These are phyloP conservation scores for Aspergillus hortae DNA, from an alignment of 2,329 filamentous ascomycete genomes.

Conservation along the genomic window DNA sequence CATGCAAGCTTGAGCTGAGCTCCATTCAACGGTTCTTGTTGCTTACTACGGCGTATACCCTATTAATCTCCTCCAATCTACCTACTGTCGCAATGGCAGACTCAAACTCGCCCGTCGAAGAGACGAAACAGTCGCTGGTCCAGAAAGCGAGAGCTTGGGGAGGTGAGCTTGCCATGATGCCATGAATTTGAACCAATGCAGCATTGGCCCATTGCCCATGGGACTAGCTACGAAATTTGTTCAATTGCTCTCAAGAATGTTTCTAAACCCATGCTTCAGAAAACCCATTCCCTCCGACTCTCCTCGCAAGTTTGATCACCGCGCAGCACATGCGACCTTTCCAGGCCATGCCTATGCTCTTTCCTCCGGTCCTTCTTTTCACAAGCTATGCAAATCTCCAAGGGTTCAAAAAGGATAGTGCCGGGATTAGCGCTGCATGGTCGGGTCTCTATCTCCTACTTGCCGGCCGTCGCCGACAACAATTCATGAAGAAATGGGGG, in stretches of 20 bases:
- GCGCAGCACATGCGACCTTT: constrained; percentile 66
- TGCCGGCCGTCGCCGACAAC: constrained; percentile 54
- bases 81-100: constrained; percentile 20
- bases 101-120: constrained; percentile 26
- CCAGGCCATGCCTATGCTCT: constrained; percentile 63
- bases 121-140: constrained; percentile 37
- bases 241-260: not conserved
- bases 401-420: constrained; percentile 60
- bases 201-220: constrained; percentile 2
- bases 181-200: not conserved
- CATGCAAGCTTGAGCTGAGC: too few relatives aligned
- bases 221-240: not conserved
- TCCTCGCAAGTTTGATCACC: constrained; percentile 63
- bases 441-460: constrained; percentile 63
- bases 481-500: constrained; percentile 44
- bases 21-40: too few relatives aligned
- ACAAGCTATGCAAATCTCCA: constrained; percentile 63
- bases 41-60: not conserved
- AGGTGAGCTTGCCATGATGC: constrained; percentile 27
- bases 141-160: constrained; percentile 41
- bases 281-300: constrained; percentile 60
- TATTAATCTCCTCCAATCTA: not conserved
- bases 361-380: constrained; percentile 64
- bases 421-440: constrained; percentile 63
- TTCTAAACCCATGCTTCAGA: constrained; percentile 42